Percentiles rank a stretch among this genome's conserved stretches.
Conservation (phyloP, 345 rosid genomes). For the Mangifera indica region DNA sequence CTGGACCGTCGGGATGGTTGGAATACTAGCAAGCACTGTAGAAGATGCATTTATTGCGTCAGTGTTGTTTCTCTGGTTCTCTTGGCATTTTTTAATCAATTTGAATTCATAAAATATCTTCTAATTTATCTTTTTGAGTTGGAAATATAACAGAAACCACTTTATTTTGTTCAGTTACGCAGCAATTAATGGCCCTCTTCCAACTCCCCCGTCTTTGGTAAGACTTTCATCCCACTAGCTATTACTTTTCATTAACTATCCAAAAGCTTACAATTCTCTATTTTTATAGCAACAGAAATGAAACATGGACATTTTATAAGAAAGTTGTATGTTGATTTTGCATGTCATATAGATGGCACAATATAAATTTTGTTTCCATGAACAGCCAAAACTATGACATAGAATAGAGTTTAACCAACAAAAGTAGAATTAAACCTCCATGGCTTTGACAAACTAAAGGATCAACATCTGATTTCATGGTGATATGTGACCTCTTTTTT, state of each 20-base stretch:
- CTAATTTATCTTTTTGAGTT: background rate
- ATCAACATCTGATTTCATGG: too few species aligned
- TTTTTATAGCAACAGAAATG: too few species aligned
- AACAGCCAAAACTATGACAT: background rate
- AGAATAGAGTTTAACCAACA: background rate
- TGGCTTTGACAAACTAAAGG: too few species aligned
- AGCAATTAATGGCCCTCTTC: slow-evolving; percentile 52
- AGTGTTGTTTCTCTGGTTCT: slow-evolving; percentile 11
- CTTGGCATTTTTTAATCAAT: too few species aligned
- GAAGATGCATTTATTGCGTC: slow-evolving; percentile 66
- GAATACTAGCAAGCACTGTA: slow-evolving; percentile 56
- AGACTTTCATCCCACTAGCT: background rate
- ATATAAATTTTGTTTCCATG: too few species aligned
- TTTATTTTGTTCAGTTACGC: slow-evolving; percentile 49
- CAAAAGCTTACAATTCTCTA: background rate
- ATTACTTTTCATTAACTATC: background rate
- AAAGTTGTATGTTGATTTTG: background rate
- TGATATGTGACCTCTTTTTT: too few species aligned
- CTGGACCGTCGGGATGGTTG: slow-evolving; percentile 83
- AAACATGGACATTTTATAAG: too few species aligned
- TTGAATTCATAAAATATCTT: too few species aligned
- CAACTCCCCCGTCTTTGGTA: slow-evolving; percentile 31
- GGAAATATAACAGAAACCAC: background rate
- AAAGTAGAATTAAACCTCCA: background rate
- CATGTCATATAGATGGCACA: background rate